Base-by-base conservation (phyloP, 305 asterid species). In the Fraxinus velutina region DNA sequence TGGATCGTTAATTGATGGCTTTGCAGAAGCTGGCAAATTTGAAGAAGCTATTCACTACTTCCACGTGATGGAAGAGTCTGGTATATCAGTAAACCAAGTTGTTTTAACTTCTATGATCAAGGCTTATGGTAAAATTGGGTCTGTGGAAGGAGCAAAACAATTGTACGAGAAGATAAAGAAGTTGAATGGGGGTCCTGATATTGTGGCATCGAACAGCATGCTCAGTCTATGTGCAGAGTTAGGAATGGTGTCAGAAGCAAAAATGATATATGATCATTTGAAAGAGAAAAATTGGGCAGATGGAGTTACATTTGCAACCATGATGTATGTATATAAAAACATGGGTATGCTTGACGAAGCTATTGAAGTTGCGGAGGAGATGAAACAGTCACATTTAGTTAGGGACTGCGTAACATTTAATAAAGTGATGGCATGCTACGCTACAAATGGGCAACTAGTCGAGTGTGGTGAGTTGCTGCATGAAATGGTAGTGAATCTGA, bases 281-380 rank as follows among this genome's bases (percentile, higher is more conserved):
- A 84, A 85, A 84, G 87, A 85, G 81, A 87, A 79, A 79, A 85
- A 83, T 4, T 62, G 72, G 78, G 99, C 97, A 0, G 97, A 95
- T 72, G 95, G 90, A 80, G 93, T 92, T 68, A 91, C 97, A 0
- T 95, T 90, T 55, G 94, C 97, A 5, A 92, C 97, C 52, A 92
- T 95, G 97, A 95, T 93, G 87, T 88, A 91, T 82, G 96, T 85
- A 30, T 93, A 92, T 81, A 92, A 89, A 90, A 95, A 91, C 88
- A 89, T 92, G 98, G 98, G 98, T 62, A 92, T 92, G 99, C 92
- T 92, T n/a, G 91, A 91, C 29, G 91, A 92, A 85, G 97, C 97
- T 78, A 84, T 94, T 72, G 92, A 86, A 55, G 92, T 95, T 79
- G 98, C 98, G 19, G 90, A 84, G 39, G 89, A 93, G 88, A 92